Base-by-base conservation (phyloP, 495 filamentous ascomycete species). In the Terfezia boudieri region DNA sequence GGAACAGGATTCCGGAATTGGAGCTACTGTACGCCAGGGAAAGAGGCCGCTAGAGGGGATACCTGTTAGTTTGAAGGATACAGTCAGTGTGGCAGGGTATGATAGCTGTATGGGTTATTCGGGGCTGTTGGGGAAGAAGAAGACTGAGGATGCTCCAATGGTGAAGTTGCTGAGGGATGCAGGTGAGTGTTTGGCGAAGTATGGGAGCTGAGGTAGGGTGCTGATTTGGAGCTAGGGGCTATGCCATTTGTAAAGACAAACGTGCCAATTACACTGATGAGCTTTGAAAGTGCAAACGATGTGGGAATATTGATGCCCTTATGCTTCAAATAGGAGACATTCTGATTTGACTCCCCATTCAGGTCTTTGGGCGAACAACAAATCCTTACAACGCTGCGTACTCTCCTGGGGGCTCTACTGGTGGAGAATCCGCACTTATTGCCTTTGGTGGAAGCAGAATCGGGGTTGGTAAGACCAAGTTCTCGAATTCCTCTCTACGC, bases 231-330 rank as follows among this genome's bases (percentile, higher is more conserved):
- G 5, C n/a, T 26, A 51, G 83, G 84, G n/a, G 90, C 90, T 4
- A 73, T 98, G 0, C 90, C 90, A 1, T 94, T 94, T 66, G 86
- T 88, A 16, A 98, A 96, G 72, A 98, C 90, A 1, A 89, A 90
- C 54, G 62, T 90, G n/a, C 90, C 90, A 4, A 82, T 89, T 52
- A 93, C 89, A 0, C 75, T 98, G 8, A 73, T 96, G 52, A 86
- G 81, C 36, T 96, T 96, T 62, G 90, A 96, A 66, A 87, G 83
- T 17, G 80, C 79, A 49, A 98, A 93, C 67, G 87, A 87, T 57
- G 80, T 95, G 22, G 87, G 81, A 46, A 46, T 14, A 32, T 32
- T 32, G 26, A 32, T 32, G 82, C 26, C 26, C 4, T 32, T 32
- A 32, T 32, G 26, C 4, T 20, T 32, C 26, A 32, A 32, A 7